These are phyloP conservation scores for Fusarium udum DNA, from an alignment of 2,329 filamentous ascomycete species.

Conservation along the genomic window DNA sequence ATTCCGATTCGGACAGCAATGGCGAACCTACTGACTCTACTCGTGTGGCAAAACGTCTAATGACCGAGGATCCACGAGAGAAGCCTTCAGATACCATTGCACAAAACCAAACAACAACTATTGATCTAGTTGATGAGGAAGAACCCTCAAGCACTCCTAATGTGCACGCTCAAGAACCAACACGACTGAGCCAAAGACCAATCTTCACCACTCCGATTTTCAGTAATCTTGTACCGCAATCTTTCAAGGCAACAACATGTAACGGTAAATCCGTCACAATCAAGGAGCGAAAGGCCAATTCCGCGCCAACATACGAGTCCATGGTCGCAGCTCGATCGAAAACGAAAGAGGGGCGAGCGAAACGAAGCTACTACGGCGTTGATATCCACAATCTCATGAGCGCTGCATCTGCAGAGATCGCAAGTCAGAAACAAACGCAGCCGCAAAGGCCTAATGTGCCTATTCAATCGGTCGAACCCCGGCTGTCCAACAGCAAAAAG, in stretches of 20 bases:
- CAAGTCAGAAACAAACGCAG: slow-evolving; percentile 46
- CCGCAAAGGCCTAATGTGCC: slow-evolving; percentile 46
- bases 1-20: slow-evolving; percentile 45
- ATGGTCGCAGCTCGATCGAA: slow-evolving; percentile 74
- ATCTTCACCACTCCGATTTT: slow-evolving; percentile 45
- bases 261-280: slow-evolving; percentile 67
- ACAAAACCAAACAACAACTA: neutral
- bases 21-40: neutral
- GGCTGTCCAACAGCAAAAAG: slow-evolving; percentile 47
- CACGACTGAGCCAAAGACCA: slow-evolving; percentile 35
- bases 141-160: neutral
- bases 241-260: slow-evolving; percentile 62
- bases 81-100: slow-evolving; percentile 3
- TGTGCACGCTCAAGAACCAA: slow-evolving; percentile 13
- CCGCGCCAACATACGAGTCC: slow-evolving; percentile 67
- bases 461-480: slow-evolving; percentile 56
- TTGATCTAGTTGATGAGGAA: neutral
- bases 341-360: slow-evolving; percentile 73
- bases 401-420: slow-evolving; percentile 70
- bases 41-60: slow-evolving; percentile 46
- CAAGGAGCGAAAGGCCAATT: slow-evolving; percentile 59
- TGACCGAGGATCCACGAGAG: slow-evolving; percentile 42
- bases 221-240: slow-evolving; percentile 37
- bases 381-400: slow-evolving; percentile 87
- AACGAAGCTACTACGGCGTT: slow-evolving; percentile 87